A percentile compares a stretch with the other conserved stretches of the same genome.
These are phyloP conservation scores for Cryptosporidium andersoni DNA, from an alignment of 169 alveolate species.

Conservation along the genomic window DNA sequence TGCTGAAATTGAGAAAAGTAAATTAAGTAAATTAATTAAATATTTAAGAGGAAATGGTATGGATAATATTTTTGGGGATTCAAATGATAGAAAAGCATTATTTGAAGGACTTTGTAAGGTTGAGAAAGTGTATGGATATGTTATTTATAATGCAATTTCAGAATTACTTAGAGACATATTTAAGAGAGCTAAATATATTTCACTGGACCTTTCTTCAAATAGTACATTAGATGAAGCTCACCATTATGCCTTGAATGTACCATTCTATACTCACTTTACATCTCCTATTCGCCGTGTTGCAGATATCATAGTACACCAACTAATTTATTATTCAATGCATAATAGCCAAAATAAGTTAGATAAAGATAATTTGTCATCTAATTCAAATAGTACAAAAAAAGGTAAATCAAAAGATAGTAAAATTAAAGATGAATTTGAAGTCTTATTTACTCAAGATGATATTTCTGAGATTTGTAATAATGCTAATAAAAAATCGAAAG, in stretches of 20 bases:
- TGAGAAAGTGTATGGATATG: not conserved
- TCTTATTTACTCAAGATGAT: not conserved
- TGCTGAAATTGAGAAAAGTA: slow-evolving; percentile 1
- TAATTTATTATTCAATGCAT: slow-evolving; percentile 81
- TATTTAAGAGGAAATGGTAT: slow-evolving; percentile 8
- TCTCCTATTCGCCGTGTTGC: slow-evolving; percentile 90
- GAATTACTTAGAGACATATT: slow-evolving; percentile 33
- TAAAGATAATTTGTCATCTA: not conserved
- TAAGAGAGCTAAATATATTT: slow-evolving; percentile 34
- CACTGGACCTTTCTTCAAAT: not conserved
- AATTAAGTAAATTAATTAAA: not conserved
- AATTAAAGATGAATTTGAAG: not conserved
- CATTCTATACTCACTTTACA: slow-evolving; percentile 87
- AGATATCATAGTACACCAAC: slow-evolving; percentile 87
- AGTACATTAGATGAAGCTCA: slow-evolving; percentile 12
- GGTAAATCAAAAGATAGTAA: not conserved
- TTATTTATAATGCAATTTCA: slow-evolving; percentile 8
- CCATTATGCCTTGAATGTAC: slow-evolving; percentile 86
- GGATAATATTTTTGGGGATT: not conserved
- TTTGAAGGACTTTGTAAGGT: slow-evolving; percentile 8
- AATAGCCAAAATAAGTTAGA: not conserved
- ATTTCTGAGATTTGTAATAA: not conserved
- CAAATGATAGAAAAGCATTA: not conserved
- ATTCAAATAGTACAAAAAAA: not conserved
- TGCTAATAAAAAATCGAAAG: slow-evolving; percentile 8